Evolutionary conservation across 805 yeast genomes (phyloP).

Genomic region (Kuraishia ogatae): DNA sequence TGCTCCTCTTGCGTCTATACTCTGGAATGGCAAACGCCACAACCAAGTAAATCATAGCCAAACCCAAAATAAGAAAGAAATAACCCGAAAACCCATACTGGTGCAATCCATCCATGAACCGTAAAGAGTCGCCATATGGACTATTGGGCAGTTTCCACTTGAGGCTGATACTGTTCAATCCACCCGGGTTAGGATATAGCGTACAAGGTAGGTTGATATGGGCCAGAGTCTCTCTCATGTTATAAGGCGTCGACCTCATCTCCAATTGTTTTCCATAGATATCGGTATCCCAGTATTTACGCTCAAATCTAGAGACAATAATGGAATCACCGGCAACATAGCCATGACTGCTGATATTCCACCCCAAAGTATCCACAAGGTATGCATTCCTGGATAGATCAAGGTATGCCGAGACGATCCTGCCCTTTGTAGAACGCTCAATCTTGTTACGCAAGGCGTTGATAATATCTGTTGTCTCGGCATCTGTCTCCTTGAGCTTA

Average conservation of each 20-base stretch:
- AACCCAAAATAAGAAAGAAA: constrained; percentile 11
- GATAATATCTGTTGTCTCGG: constrained; percentile 33
- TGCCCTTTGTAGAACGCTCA: constrained; percentile 28
- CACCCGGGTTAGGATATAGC: constrained; percentile 3
- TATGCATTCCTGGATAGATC: constrained; percentile 34
- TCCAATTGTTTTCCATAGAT: constrained; percentile 27
- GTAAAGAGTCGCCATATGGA: constrained; percentile 29
- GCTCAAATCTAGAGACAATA: constrained; percentile 32
- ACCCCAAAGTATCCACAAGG: constrained; percentile 19
- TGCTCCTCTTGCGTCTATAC: background rate
- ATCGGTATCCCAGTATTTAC: constrained; percentile 22
- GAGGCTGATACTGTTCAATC: constrained; percentile 1
- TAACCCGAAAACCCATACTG: constrained; percentile 36
- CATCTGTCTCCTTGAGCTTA: constrained; percentile 32
- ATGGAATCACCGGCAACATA: constrained; percentile 48
- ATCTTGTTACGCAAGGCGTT: constrained; percentile 44
- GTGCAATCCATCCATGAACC: constrained; percentile 36
- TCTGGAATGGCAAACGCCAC: background rate
- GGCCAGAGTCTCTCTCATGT: constrained; percentile 28
- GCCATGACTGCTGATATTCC: constrained; percentile 26
- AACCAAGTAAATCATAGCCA: background rate
- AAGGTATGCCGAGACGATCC: constrained; percentile 34
- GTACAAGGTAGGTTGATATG: constrained; percentile 26
- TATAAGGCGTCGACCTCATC: constrained; percentile 15
- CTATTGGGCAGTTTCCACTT: constrained; percentile 16